A percentile compares a stretch with the other conserved stretches of the same genome.
These are phyloP conservation scores for Ceratobasidium sp. DNA, from an alignment of 1,284 basidiomycete genomes.

Conservation along the genomic window DNA sequence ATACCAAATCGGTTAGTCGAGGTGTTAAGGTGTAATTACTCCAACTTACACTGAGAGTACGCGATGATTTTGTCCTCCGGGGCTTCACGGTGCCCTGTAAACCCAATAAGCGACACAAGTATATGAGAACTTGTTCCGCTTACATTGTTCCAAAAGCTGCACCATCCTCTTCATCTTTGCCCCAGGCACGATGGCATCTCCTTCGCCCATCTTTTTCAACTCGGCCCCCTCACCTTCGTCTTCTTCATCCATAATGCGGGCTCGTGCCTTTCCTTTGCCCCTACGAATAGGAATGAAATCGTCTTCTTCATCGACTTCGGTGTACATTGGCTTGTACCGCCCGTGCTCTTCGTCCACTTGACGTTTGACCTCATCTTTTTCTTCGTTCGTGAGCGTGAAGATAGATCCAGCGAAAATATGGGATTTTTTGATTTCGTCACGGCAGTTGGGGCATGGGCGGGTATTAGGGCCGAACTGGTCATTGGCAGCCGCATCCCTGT, in stretches of 20 bases:
- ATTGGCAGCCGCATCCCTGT: constrained; percentile 67
- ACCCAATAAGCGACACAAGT: neutral
- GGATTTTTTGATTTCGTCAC: constrained; percentile 63
- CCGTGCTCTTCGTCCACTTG: constrained; percentile 51
- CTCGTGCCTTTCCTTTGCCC: constrained; percentile 56
- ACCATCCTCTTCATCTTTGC: constrained; percentile 76
- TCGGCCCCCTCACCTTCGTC: constrained; percentile 23
- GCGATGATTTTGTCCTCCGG: constrained; percentile 76
- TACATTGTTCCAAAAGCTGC: constrained; percentile 67
- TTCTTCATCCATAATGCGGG: constrained; percentile 8
- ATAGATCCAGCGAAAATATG: constrained; percentile 69
- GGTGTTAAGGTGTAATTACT: neutral
- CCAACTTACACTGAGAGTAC: constrained; percentile 75
- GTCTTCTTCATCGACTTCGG: constrained; percentile 37
- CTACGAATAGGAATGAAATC: constrained; percentile 44
- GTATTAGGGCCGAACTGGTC: constrained; percentile 62
- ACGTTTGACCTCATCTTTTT: constrained; percentile 55
- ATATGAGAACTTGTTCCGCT: neutral
- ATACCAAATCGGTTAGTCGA: constrained; percentile 11
- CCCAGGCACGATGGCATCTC: constrained; percentile 69
- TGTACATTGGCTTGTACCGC: constrained; percentile 42
- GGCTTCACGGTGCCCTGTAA: constrained; percentile 58
- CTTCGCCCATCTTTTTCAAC: constrained; percentile 23
- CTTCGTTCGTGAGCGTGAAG: constrained; percentile 69
- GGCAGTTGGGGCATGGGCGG: constrained; percentile 66